Evolutionary conservation across 306 rosid genomes (phyloP).

Genomic region (Cyamopsis tetragonoloba): DNA sequence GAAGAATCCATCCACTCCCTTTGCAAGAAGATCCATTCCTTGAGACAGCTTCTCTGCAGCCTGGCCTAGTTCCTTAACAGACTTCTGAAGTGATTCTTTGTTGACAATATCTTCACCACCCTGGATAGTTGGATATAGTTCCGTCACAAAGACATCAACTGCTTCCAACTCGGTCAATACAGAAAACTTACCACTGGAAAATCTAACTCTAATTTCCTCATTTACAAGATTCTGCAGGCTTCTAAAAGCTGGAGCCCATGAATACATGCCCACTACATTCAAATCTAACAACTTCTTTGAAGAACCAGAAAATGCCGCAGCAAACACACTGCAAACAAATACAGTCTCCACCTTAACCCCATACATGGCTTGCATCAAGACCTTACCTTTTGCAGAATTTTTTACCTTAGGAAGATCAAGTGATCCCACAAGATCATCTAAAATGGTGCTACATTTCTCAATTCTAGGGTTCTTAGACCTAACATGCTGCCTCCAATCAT

Average conservation of each 20-base stretch:
- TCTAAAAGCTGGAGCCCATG: conserved; percentile 68
- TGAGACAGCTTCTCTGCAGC: conserved; percentile 50
- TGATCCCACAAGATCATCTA: conserved; percentile 53
- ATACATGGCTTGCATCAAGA: conserved; percentile 76
- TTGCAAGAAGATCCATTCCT: conserved; percentile 68
- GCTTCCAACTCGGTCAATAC: conserved; percentile 60
- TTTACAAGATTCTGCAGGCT: conserved; percentile 57
- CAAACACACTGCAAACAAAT: conserved; percentile 62
- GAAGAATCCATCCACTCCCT: conserved; percentile 70
- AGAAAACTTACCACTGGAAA: conserved; percentile 40
- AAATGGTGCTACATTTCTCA: conserved; percentile 46
- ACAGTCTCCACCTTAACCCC: conserved; percentile 74
- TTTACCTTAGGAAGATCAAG: conserved; percentile 79
- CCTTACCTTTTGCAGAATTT: conserved; percentile 77
- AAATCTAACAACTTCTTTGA: conserved; percentile 43
- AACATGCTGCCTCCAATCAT: conserved; percentile 61
- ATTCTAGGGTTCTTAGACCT: conserved; percentile 49
- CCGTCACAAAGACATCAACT: conserved; percentile 50
- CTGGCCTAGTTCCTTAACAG: conserved; percentile 38
- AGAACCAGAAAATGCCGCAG: conserved; percentile 61
- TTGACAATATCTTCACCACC: conserved; percentile 32
- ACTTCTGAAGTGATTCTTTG: conserved; percentile 26
- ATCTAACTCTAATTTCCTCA: conserved; percentile 48
- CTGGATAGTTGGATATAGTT: conserved; percentile 52
- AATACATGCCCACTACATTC: conserved; percentile 39